Evolutionary conservation across 495 filamentous ascomycete species (phyloP).

Genomic region (Cladorrhinum samala): DNA sequence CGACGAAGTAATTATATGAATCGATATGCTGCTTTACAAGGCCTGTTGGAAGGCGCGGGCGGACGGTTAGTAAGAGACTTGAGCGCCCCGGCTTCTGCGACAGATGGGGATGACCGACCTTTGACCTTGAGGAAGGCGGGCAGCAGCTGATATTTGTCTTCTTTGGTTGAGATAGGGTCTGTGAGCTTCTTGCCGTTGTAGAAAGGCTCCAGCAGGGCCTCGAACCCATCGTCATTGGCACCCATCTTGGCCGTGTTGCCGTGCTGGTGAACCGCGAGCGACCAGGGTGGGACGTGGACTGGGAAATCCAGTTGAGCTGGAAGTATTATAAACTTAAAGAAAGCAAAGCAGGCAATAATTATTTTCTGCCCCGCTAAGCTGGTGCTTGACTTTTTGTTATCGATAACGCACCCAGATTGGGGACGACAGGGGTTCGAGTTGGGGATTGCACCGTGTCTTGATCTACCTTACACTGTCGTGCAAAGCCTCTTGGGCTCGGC

Average conservation of each 20-base stretch:
- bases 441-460: too few species aligned
- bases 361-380: slow-evolving; percentile 18
- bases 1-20: slow-evolving; percentile 95
- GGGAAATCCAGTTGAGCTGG: too few species aligned
- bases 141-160: slow-evolving; percentile 93
- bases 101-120: slow-evolving; percentile 37
- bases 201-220: slow-evolving; percentile 87
- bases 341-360: too few species aligned
- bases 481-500: too few species aligned
- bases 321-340: too few species aligned
- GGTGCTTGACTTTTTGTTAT: slow-evolving; percentile 5
- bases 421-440: slow-evolving; percentile 16
- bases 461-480: neutral
- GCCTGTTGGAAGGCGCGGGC: neutral
- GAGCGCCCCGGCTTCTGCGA: neutral
- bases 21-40: slow-evolving; percentile 69
- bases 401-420: slow-evolving; percentile 18
- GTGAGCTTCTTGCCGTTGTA: slow-evolving; percentile 92
- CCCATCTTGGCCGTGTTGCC: slow-evolving; percentile 31
- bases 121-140: slow-evolving; percentile 97
- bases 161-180: slow-evolving; percentile 84
- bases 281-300: slow-evolving; percentile 2
- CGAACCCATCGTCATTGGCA: slow-evolving; percentile 56
- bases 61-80: neutral
- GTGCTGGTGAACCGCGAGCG: slow-evolving; percentile 11